Base-by-base conservation (phyloP, 1,139 yeast species). In the Pichia sp. region DNA sequence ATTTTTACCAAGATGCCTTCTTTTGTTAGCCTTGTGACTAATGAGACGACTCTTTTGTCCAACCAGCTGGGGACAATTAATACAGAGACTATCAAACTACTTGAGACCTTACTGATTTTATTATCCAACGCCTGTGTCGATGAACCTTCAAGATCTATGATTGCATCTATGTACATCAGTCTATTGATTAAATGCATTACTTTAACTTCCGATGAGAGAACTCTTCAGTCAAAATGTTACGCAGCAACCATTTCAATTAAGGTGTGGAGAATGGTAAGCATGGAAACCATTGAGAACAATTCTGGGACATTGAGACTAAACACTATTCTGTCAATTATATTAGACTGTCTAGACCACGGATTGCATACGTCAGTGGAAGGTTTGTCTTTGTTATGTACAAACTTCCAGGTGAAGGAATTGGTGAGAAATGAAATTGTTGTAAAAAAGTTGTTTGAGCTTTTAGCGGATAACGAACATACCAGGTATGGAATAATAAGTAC, bases 381-480 rank as follows among this genome's bases (percentile, higher is more conserved):
- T 1, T 48, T 72, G 32, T 72, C 76, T 13, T 70, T 68, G 39
- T 47, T 72, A 18, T 61, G 72, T 1, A 55, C 71, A 25, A 66
- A 63, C 36, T 45, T 58, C 16, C 42, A 54, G 9, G 50, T 66
- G 4, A 61, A 63, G 37, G 49, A 53, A 11, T 32, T 35, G 14
- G 35, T 71, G 9, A 55, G 77, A 45, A 39, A 41, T 21, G 64
- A 69, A 42, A 60, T 56, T 16, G 48, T 45, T 13, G 46, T 63
- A 2, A 58, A 55, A 3, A 36, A 37, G 12, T 24, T 56, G 41
- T 21, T 47, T 3, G 14, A 24, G 2, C 31, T 30, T 10, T 7
- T 40, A 3, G 22, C 31, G 3, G 16, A 34, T 12, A 32, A 40
- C 13, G 29, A 42, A 5, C 38, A 43, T 4, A 35, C 45, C 6